A percentile compares a stretch with the other conserved stretches of the same genome.
phyloP scores from a whole-genome alignment of 2,329 filamentous ascomycete genomes.

The Massarina eburnea region DNA sequence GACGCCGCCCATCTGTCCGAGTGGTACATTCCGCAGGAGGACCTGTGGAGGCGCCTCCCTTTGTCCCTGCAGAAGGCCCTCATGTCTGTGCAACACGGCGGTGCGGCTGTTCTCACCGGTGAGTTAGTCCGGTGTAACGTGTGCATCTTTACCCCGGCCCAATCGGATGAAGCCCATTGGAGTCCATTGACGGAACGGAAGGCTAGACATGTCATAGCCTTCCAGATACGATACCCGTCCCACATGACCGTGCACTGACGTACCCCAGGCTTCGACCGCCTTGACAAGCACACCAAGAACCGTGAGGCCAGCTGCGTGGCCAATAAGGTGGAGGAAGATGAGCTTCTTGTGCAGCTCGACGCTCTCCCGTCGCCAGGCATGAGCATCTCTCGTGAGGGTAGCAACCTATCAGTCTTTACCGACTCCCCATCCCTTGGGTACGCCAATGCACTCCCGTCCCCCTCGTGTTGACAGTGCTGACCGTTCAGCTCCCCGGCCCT shows the following conservation, averaged over 20 bases:
- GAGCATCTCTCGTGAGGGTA: conserved; percentile 31
- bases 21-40: conserved; percentile 43
- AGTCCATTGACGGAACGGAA: conserved; percentile 16
- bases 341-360: conserved; percentile 25
- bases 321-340: conserved; percentile 23
- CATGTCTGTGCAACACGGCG: conserved; percentile 45
- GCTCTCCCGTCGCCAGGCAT: conserved; percentile 28
- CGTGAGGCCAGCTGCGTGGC: conserved; percentile 13
- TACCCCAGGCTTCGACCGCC: conserved; percentile 28
- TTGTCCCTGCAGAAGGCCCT: conserved; percentile 34
- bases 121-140: conserved; percentile 19
- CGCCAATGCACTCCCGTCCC: conserved; percentile 11
- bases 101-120: conserved; percentile 49
- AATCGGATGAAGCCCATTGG: conserved; percentile 1
- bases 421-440: conserved; percentile 24
- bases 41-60: conserved; percentile 43
- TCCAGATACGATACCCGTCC: background rate
- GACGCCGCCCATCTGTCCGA: conserved; percentile 37
- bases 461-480: background rate
- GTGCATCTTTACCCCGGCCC: conserved; percentile 7
- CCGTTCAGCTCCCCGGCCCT: conserved; percentile 20
- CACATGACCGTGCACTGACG: conserved; percentile 13
- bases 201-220: conserved; percentile 17
- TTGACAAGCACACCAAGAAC: conserved; percentile 27
- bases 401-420: conserved; percentile 29